Evolutionary conservation across 2,329 filamentous ascomycete genomes (phyloP).

Genomic region (Pseudogymnoascus sp.): DNA sequence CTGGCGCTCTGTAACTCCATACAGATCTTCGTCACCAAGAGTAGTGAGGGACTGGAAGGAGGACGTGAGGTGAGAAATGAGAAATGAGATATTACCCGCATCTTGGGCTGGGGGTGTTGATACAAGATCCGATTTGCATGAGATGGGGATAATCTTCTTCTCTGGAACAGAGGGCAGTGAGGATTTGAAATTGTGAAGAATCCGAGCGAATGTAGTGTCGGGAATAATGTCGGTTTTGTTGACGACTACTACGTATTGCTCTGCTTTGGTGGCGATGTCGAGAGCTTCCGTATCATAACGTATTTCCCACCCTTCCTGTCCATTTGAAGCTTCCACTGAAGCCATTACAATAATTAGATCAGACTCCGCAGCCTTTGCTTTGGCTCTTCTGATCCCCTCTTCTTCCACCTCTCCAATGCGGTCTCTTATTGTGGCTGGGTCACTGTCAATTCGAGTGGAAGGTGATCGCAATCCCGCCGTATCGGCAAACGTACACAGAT

Average conservation of each 20-base stretch:
- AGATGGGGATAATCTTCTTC: constrained; percentile 45
- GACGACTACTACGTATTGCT: constrained; percentile 46
- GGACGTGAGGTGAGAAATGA: constrained; percentile 59
- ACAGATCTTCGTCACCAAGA: constrained; percentile 71
- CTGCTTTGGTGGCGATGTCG: constrained; percentile 42
- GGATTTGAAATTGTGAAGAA: constrained; percentile 36
- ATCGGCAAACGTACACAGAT: constrained; percentile 88
- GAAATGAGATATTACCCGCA: constrained; percentile 58
- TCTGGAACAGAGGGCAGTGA: constrained; percentile 28
- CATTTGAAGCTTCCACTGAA: constrained; percentile 52
- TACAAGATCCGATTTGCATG: constrained; percentile 47
- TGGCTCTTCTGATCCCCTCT: constrained; percentile 85
- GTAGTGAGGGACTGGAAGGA: constrained; percentile 66
- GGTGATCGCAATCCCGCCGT: constrained; percentile 74
- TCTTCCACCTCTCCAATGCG: constrained; percentile 68
- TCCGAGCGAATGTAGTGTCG: constrained; percentile 27
- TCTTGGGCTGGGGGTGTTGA: constrained; percentile 30
- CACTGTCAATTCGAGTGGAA: constrained; percentile 19
- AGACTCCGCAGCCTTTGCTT: constrained; percentile 70
- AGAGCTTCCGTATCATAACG: constrained; percentile 50
- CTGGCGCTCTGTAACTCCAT: constrained; percentile 88
- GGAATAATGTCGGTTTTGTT: constrained; percentile 54
- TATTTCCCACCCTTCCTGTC: constrained; percentile 37
- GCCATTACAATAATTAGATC: constrained; percentile 79
- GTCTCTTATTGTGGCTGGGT: constrained; percentile 13